phyloP scores from a whole-genome alignment of 352 stramenopile species.

The Halophytophthora polymorphica region DNA sequence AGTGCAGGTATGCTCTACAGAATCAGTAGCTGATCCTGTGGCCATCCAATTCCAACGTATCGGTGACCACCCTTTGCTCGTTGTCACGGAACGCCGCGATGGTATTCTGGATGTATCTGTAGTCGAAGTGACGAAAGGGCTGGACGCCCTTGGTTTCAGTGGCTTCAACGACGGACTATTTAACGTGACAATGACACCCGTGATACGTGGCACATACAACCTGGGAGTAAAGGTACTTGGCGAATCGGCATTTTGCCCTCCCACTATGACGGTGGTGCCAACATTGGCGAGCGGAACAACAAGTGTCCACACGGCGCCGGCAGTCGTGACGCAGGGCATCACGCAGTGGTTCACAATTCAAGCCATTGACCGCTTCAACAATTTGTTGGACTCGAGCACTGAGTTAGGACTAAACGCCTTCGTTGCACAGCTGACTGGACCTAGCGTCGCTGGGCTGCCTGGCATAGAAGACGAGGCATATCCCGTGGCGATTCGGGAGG shows the following conservation, averaged over 20 bases:
- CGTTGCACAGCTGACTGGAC: conserved; percentile 52
- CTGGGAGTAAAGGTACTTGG: conserved; percentile 52
- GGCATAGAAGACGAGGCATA: conserved; percentile 23
- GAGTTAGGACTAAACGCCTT: conserved; percentile 56
- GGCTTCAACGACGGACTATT: conserved; percentile 63
- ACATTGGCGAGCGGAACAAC: conserved; percentile 57
- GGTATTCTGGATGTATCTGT: conserved; percentile 49
- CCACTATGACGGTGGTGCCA: conserved; percentile 76
- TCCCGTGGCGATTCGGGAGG: conserved; percentile 45
- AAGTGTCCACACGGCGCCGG: conserved; percentile 75
- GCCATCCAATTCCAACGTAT: conserved; percentile 48
- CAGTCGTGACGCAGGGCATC: conserved; percentile 79
- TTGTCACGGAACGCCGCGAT: conserved; percentile 37
- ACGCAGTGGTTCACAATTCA: conserved; percentile 83
- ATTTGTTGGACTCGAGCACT: conserved; percentile 82
- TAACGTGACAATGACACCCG: conserved; percentile 81
- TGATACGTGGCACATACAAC: conserved; percentile 65
- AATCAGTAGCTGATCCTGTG: conserved; percentile 23
- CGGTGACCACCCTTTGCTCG: conserved; percentile 38
- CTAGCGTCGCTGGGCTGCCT: conserved; percentile 6
- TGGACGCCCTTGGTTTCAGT: conserved; percentile 75
- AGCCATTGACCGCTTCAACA: conserved; percentile 90
- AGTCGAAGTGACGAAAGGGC: conserved; percentile 57
- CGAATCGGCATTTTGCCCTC: conserved; percentile 57
- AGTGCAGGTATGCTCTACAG: conserved; percentile 27